Base-by-base conservation (phyloP, 2,329 filamentous ascomycete genomes). In the Talaromyces sp. region DNA sequence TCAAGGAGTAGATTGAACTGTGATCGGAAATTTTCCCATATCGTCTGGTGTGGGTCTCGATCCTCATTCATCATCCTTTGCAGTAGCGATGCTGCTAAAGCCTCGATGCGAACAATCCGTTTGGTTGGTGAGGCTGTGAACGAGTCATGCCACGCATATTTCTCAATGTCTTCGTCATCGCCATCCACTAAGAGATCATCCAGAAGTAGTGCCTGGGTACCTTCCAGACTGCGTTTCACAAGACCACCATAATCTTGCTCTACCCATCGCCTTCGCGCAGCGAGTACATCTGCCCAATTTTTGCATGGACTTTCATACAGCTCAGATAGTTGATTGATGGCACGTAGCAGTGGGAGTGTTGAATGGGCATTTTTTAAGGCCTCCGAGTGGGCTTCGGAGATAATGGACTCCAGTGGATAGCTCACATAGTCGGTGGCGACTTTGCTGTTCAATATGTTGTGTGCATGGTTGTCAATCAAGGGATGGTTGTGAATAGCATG, bases 61-160 rank as follows among this genome's bases (percentile, higher is more conserved):
- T 74, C 44, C 36, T 22, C 50, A 27, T 47, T 58, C 51, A 73
- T 13, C 8, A 79, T 69, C 20, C 82, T 73, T 58, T 87, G 78
- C 57, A 85, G 74, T 20, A 91, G 76, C 9, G 82, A 75, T 32
- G 85, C 83, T 0, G 89, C 89, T 1, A 92, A 67, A 1, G 84
- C 80, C 71, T 95, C 90, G 57, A 95, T 89, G 8, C 90, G 82
- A 16, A 93, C 85, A 49, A 95, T 91, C 22, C 88, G 83, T 70
- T 85, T 89, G 62, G 84, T 88, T 7, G 80, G 75, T 48, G 82
- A 83, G 17, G 78, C 75, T 0, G 86, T 86, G 58, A 88, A 88
- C 19, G 78, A 74, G 66, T 88, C 80, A 66, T 91, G 86, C 82
- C 85, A 88, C 4, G 74, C 65, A 61, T 84, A 89, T 0, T 77